Evolutionary conservation across 768 basidiomycete species (phyloP), one percentile per base, ranked within the genome.

Genomic region (Psilocybe subaeruginosa): DNA sequence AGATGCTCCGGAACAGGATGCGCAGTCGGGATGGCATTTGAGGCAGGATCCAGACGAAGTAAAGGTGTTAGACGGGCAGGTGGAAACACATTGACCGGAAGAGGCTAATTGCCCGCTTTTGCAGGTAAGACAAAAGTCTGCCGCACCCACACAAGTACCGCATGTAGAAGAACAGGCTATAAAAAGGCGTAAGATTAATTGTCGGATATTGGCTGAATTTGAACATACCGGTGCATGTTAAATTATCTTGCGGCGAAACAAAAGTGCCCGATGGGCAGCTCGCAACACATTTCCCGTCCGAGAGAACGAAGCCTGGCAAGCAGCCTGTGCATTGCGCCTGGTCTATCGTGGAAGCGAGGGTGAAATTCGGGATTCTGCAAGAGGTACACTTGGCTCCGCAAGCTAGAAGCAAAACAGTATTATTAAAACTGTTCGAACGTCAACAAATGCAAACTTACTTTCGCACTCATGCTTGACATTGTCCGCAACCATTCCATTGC

Each of bases 381-480:
- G 85, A 78, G 8, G 89, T 90, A 70, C 93, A 96, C 72, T 90
- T 90, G 2, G 90, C 78, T 7, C 93, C 93, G 70, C 95, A 95
- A 58, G 84, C 92, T 95, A 64, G 33, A 23, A 31, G 37, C 59
- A 45, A 59, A 30, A 23, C 56, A 58, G 64, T 31, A 56, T 43
- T 29, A 62, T 27, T 51, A 19, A 19, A 41, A 41, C 29, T 14
- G 29, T 48, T 33, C 39, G 0, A n/a, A 14, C 16, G 53, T 53
- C n/a, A 16, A 58, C 39, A 30, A 5, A 58, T 49, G 37, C 29
- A 55, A 41, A 81, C 90, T 73, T 68, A 93, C 93, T 84, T 68
- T 95, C 92, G 69, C 94, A 96, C 66, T 87, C 85, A n/a, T 82
- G 77, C 75, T 94, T 95, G 70, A 83, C 81, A 66, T 92, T 93